phyloP scores from a whole-genome alignment of 2,329 filamentous ascomycete species.

The Pestalotiopsis sp. region DNA sequence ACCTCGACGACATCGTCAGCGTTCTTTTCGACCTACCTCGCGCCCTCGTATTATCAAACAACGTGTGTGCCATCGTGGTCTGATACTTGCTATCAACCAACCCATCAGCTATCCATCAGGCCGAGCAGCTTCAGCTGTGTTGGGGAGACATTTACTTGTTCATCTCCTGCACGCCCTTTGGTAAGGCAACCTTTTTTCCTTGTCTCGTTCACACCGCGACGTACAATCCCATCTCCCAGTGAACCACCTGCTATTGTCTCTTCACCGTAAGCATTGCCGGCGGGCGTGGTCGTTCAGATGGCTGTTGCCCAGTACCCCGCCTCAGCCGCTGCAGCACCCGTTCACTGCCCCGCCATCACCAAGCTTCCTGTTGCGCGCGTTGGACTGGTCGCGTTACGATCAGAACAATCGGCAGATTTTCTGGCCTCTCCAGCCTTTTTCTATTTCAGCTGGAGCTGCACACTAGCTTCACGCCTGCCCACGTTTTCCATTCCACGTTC shows the following conservation, averaged over 20 bases:
- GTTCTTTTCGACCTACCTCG: conserved; percentile 24
- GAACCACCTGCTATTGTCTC: not conserved
- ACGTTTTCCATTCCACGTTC: not conserved
- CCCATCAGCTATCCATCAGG: conserved; percentile 16
- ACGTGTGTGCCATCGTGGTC: conserved; percentile 24
- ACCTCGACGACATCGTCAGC: conserved; percentile 30
- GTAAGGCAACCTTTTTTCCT: conserved; percentile 44
- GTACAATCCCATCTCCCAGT: not conserved
- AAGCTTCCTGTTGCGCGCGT: no score
- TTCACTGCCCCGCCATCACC: no score
- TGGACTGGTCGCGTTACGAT: no score
- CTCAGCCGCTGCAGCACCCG: no score
- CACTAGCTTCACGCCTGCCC: not conserved
- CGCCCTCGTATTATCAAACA: conserved; percentile 23
- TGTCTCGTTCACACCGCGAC: conserved; percentile 9
- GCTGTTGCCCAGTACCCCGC: no score
- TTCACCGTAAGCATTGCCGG: not conserved
- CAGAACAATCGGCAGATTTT: no score
- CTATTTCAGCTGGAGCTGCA: not conserved
- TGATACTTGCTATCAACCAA: conserved; percentile 31
- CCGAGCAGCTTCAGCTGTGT: conserved; percentile 32
- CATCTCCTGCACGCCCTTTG: conserved; percentile 81
- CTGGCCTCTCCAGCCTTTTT: not conserved
- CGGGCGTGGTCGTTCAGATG: no score
- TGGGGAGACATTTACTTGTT: conserved; percentile 99